A percentile compares a stretch with the other conserved stretches of the same genome.
Conservation (phyloP, 129 eudicot species). For the Arctium lappa region DNA sequence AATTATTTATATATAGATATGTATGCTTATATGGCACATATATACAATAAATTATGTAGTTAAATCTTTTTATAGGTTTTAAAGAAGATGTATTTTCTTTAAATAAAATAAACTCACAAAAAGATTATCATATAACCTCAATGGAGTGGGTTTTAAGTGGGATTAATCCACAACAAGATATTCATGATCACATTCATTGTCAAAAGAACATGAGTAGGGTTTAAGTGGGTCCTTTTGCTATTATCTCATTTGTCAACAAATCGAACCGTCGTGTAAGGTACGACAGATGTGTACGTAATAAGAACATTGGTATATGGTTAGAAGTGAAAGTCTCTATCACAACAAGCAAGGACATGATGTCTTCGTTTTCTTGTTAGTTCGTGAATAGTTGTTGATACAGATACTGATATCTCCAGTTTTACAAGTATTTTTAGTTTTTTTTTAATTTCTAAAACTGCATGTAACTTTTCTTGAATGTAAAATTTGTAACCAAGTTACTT, state of each 20-base stretch:
- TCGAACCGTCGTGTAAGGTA: neutral
- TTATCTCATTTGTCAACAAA: neutral
- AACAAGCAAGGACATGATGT: neutral
- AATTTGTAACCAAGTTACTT: neutral
- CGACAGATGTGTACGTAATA: neutral
- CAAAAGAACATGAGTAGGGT: neutral
- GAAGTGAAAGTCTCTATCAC: neutral
- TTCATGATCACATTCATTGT: constrained; percentile 7
- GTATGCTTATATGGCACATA: too few relatives aligned
- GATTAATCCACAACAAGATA: neutral
- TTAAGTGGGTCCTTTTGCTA: neutral
- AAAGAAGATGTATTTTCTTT: neutral
- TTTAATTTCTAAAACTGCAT: neutral
- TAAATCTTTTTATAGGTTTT: too few relatives aligned
- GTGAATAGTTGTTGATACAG: neutral
- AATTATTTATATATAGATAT: too few relatives aligned
- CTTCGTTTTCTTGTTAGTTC: neutral
- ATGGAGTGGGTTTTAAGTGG: neutral
- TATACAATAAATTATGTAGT: too few relatives aligned
- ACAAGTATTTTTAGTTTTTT: too few relatives aligned
- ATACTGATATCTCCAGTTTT: too few relatives aligned
- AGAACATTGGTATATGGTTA: neutral
- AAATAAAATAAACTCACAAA: neutral
- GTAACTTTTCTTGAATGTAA: neutral
- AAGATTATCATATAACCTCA: neutral